These are phyloP conservation scores for Didymella glomerata DNA, from an alignment of 2,329 filamentous ascomycete genomes.

Conservation along the genomic window DNA sequence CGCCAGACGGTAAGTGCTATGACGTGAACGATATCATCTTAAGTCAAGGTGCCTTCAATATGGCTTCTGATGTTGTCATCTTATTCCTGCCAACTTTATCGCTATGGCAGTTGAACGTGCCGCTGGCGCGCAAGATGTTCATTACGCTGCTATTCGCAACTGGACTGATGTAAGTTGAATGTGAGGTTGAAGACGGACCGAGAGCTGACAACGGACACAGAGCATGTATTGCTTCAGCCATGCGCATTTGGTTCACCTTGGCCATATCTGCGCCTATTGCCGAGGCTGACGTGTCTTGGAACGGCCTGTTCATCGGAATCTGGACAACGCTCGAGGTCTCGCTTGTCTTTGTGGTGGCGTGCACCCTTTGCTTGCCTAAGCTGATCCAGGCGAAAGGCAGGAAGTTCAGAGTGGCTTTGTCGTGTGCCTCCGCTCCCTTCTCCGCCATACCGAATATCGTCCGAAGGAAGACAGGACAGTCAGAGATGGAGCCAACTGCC, in stretches of 20 bases:
- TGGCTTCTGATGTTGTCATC: conserved; percentile 39
- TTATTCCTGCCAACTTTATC: conserved; percentile 35
- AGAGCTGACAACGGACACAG: conserved; percentile 22
- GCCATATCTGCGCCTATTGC: conserved; percentile 32
- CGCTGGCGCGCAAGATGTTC: conserved; percentile 34
- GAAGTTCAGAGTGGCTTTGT: conserved; percentile 29
- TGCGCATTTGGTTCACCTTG: conserved; percentile 41
- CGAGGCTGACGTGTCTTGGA: conserved; percentile 38
- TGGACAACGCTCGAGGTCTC: conserved; percentile 40
- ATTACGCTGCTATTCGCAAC: conserved; percentile 38
- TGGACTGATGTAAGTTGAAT: conserved; percentile 36
- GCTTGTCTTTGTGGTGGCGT: conserved; percentile 41
- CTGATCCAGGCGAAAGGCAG: conserved; percentile 37
- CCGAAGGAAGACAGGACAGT: conserved; percentile 5
- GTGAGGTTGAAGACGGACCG: not conserved
- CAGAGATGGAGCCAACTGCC: not conserved
- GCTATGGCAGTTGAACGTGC: conserved; percentile 37
- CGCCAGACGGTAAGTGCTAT: conserved; percentile 32
- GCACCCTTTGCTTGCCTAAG: conserved; percentile 35
- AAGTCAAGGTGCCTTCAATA: conserved; percentile 36
- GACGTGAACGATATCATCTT: conserved; percentile 38
- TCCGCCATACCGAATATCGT: conserved; percentile 18
- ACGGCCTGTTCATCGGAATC: conserved; percentile 39
- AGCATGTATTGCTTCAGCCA: conserved; percentile 37
- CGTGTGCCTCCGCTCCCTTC: conserved; percentile 28